Evolutionary conservation across 1,284 basidiomycete genomes (phyloP).

Genomic region (Trametes sp.): DNA sequence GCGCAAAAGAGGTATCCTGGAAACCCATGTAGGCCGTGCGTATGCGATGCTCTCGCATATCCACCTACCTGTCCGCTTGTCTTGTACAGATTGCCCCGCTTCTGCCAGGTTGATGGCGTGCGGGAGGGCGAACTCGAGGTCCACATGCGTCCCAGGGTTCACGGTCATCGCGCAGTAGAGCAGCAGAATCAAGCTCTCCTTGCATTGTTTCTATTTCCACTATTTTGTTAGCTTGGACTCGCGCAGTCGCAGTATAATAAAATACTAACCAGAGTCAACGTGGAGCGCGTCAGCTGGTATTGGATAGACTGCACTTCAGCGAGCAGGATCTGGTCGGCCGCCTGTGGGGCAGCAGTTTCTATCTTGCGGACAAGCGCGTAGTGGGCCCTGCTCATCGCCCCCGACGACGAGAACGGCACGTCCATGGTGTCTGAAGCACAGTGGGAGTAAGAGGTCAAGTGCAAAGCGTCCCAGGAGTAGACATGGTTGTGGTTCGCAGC

Average conservation of each 20-base stretch:
- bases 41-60: background rate
- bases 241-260: background rate
- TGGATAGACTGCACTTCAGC: slow-evolving; percentile 66
- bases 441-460: slow-evolving; percentile 3
- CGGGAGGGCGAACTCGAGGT: slow-evolving; percentile 71
- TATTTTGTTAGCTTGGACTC: slow-evolving; percentile 20
- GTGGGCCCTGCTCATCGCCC: slow-evolving; percentile 74
- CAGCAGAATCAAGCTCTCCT: slow-evolving; percentile 67
- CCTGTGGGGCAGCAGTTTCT: slow-evolving; percentile 60
- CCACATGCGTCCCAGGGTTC: slow-evolving; percentile 48
- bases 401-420: slow-evolving; percentile 76
- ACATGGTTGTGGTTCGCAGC: slow-evolving; percentile 9
- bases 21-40: slow-evolving; percentile 9
- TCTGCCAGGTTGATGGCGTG: slow-evolving; percentile 78
- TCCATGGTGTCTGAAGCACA: slow-evolving; percentile 56
- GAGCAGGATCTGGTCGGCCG: slow-evolving; percentile 63
- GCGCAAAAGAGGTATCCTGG: slow-evolving; percentile 79
- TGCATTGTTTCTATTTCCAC: slow-evolving; percentile 57
- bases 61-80: slow-evolving; percentile 71
- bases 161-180: slow-evolving; percentile 71
- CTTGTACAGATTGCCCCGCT: slow-evolving; percentile 61
- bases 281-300: slow-evolving; percentile 54
- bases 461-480: background rate
- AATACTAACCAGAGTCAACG: slow-evolving; percentile 53
- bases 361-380: slow-evolving; percentile 76